Base-by-base conservation (phyloP, 306 rosid species). In the Castanea crenata region DNA sequence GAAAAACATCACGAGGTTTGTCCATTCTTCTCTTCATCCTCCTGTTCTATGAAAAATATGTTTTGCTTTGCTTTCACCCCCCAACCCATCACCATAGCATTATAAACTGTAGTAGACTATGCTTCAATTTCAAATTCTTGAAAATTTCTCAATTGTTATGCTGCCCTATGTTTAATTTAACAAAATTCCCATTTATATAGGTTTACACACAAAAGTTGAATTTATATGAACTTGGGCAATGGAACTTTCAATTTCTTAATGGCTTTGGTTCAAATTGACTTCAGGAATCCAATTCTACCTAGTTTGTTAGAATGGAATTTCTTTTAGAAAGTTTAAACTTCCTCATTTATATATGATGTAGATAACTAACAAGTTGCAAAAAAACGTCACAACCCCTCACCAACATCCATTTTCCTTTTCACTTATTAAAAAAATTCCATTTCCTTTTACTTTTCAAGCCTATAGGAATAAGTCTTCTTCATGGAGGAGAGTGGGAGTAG, bases 1-100 rank as follows among this genome's bases (percentile, higher is more conserved):
- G 13, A 12, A 62, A 25, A 25, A 27, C 89, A 87, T 18, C 89
- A 90, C 18, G 90, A 92, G 97, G 97, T 89, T 86, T 61, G 89
- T 79, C 46, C 76, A 71, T 27, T 46, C 3, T 29, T 14, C 5
- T 35, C 31, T 29, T 29, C 31, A 29, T 29, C 31, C 3, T 29
- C 31, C 31, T 29, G 3, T 29, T 29, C 31, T 29, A 29, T 29
- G 31, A 29, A 29, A 29, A 29, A 29, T 29, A 1, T 29, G 31
- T 29, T 29, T 29, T 29, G 31, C 31, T 29, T 29, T 21, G 31
- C 31, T 29, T 2, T 29, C 31, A 29, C 31, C 3, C 31, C 31
- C 31, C 31, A 29, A 29, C 31, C 31, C 31, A 29, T 29, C 31
- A 29, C 31, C 31, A 2, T 29, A 29, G 31, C 3, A 1, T 0